Conservation (phyloP, 257 asterid species). For the Thymus mandschuricus region DNA sequence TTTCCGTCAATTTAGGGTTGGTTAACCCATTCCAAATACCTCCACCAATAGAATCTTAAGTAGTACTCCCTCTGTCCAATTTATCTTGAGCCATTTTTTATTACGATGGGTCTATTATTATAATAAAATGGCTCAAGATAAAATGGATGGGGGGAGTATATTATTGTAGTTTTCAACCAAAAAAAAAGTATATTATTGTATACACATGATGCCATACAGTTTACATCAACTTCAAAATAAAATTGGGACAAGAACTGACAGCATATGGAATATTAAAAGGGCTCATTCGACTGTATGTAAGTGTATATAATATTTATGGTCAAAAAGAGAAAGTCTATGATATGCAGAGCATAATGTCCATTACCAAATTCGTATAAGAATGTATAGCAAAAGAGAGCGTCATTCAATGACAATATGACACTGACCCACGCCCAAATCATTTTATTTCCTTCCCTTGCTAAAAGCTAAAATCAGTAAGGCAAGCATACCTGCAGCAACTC, state of each 20-base stretch:
- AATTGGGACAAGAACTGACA: slow-evolving; percentile 5
- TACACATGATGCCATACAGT: too few species aligned
- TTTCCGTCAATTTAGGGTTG: slow-evolving; percentile 10
- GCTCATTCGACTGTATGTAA: not conserved
- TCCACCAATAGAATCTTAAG: not conserved
- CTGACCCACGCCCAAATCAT: not conserved
- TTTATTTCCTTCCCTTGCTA: slow-evolving; percentile 25
- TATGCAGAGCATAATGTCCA: slow-evolving; percentile 15
- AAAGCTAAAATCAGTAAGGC: slow-evolving; percentile 18
- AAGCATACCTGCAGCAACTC: slow-evolving; percentile 78
- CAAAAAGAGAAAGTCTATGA: not conserved
- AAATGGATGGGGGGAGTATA: too few species aligned
- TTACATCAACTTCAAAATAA: slow-evolving; percentile 11
- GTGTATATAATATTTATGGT: not conserved
- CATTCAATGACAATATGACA: slow-evolving; percentile 7
- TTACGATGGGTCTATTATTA: too few species aligned
- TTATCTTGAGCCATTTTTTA: too few species aligned
- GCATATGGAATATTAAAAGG: slow-evolving; percentile 6
- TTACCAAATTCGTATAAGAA: slow-evolving; percentile 14
- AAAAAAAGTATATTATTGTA: not conserved
- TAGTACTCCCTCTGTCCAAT: too few species aligned
- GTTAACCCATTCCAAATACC: not conserved
- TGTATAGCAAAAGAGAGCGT: slow-evolving; percentile 11
- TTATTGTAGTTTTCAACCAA: too few species aligned
- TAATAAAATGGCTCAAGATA: too few species aligned